Evolutionary conservation across 2,329 filamentous ascomycete genomes (phyloP), one percentile per base, ranked within the genome.

Genomic region (Fusarium verrucosum): DNA sequence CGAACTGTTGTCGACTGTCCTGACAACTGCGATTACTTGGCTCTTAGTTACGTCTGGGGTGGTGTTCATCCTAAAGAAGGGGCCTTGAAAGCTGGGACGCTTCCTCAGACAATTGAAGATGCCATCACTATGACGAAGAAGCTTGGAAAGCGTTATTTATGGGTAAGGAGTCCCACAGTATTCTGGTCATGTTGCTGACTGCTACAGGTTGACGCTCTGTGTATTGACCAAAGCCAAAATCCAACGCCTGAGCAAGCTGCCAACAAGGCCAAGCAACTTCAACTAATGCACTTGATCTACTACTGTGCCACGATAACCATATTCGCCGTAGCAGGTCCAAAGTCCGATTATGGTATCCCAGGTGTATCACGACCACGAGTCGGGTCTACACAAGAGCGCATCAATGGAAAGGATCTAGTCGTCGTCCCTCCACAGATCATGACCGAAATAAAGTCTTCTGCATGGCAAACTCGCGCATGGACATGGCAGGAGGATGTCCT

Each of bases 121-220:
- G 45, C 45, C 1, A 49, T 49, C 3, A 16, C 19, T 0, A 3
- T 41, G 3, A 49, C 45, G 4, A 49, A 49, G 9, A 41, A 11
- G 10, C 45, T 49, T 14, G 35, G 45, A 0, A 49, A 49, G 1
- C 35, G 23, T 2, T 49, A 49, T 11, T 4, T 49, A 11, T 49
- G 45, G 45, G 35, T 41, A 41, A 16, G 16, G 4, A 3, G 2
- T 4, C 1, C 2, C 1, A 4, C 1, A 0, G 0, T 5, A 2
- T 5, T 16, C 5, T 5, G 0, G 1, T 1, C 0, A 4, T 4
- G 1, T 7, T 7, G 2, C 45, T 49, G 7, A 49, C 14, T 4
- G 23, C 5, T 22, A 1, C 2, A 49, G 45, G 25, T 49, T 2
- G 45, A 49, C 4, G 35, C 45, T 1, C 45, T 49, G 1, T 49